Evolutionary conservation across 257 asterid species (phyloP).

Genomic region (Plantago major): DNA sequence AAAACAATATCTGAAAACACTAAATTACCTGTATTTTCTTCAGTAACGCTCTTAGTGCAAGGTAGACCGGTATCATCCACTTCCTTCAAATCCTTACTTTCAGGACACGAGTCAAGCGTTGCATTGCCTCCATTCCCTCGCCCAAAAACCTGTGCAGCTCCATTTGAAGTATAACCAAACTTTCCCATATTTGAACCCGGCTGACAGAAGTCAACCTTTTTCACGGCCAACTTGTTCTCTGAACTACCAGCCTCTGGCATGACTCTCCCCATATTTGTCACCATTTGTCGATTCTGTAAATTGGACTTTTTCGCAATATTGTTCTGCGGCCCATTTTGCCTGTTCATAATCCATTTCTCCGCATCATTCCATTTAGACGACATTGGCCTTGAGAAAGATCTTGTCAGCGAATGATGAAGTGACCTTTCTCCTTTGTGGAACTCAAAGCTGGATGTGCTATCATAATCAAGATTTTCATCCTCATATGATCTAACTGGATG

Average conservation of each 20-base stretch:
- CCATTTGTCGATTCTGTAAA: conserved; percentile 40
- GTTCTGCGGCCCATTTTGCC: conserved; percentile 52
- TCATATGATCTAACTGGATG: conserved; percentile 58
- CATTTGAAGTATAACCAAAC: conserved; percentile 37
- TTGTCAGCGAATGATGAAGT: conserved; percentile 47
- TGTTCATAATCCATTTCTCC: conserved; percentile 94
- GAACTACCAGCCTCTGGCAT: conserved; percentile 48
- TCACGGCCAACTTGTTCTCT: conserved; percentile 53
- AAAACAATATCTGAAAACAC: neutral
- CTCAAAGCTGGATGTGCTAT: conserved; percentile 96
- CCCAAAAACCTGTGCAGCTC: conserved; percentile 30
- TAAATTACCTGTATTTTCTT: conserved; percentile 62
- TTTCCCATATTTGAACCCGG: conserved; percentile 43
- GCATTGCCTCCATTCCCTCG: conserved; percentile 30
- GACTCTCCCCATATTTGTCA: conserved; percentile 39
- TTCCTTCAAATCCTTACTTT: conserved; percentile 58
- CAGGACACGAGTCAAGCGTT: conserved; percentile 45
- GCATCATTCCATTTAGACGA: conserved; percentile 98
- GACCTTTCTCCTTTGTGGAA: conserved; percentile 89
- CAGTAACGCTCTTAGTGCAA: conserved; percentile 48
- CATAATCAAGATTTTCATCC: conserved; percentile 90
- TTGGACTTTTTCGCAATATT: conserved; percentile 45
- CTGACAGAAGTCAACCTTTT: conserved; percentile 73
- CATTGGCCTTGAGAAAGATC: conserved; percentile 72
- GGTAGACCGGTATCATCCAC: conserved; percentile 35